Evolutionary conservation across 306 rosid genomes (phyloP).

Genomic region (Vicia villosa): DNA sequence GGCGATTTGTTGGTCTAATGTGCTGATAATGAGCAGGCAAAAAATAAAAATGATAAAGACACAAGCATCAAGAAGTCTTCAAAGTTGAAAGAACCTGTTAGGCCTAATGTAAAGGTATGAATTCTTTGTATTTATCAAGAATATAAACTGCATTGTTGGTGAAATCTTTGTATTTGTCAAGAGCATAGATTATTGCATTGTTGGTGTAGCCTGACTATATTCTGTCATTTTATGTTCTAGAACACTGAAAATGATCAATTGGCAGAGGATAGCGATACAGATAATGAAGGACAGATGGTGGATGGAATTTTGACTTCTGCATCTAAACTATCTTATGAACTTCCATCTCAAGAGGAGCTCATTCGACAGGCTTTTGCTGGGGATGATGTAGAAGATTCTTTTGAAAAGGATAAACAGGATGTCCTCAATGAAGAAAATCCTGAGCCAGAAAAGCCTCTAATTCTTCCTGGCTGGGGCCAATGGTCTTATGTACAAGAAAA

Average conservation of each 20-base stretch:
- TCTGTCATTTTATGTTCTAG: constrained; percentile 39
- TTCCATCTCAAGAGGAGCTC: constrained; percentile 93
- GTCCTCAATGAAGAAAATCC: constrained; percentile 80
- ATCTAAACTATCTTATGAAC: constrained; percentile 63
- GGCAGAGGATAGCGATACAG: constrained; percentile 67
- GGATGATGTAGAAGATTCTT: constrained; percentile 88
- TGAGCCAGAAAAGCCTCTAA: constrained; percentile 79
- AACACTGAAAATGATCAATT: constrained; percentile 47
- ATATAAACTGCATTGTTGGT: constrained; percentile 6
- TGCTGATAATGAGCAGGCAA: constrained; percentile 53
- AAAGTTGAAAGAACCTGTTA: constrained; percentile 34
- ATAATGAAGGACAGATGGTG: constrained; percentile 74
- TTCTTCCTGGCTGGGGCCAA: constrained; percentile 98
- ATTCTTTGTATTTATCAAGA: constrained; percentile 17
- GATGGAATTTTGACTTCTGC: constrained; percentile 71
- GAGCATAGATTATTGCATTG: background rate
- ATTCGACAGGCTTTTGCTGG: constrained; percentile 82
- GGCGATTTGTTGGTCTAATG: background rate
- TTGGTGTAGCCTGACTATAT: constrained; percentile 25
- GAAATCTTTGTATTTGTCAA: constrained; percentile 23
- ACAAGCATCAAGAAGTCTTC: constrained; percentile 43
- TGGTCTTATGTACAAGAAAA: constrained; percentile 85
- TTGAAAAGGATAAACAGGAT: constrained; percentile 73
- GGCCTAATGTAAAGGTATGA: constrained; percentile 54
- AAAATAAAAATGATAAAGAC: constrained; percentile 46